Evolutionary conservation across 306 rosid genomes (phyloP), one percentile per base, ranked within the genome.

Genomic region (Cyamopsis tetragonoloba): DNA sequence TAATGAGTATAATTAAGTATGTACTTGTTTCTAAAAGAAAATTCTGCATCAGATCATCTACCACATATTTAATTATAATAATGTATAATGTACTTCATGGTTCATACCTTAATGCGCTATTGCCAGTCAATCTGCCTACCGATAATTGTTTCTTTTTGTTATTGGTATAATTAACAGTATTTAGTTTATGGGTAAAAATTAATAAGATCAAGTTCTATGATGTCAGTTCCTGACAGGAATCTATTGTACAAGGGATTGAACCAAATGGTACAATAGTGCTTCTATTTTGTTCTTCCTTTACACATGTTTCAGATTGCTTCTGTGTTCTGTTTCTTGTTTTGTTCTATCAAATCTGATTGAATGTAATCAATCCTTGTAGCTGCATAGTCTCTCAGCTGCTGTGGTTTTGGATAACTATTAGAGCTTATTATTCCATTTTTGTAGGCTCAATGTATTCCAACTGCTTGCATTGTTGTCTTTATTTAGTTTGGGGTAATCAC

Each of bases 21-120:
- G 69, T n/a, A n/a, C n/a, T n/a, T n/a, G n/a, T n/a, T n/a, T 71
- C 50, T 7, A 2, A 9, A 62, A 23, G 64, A 26, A 46, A 77
- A 56, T 4, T 35, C 77, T 71, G 20, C 62, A 77, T 44, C n/a
- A n/a, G n/a, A n/a, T n/a, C 64, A 70, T 80, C 55, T 86, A 67
- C 72, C 76, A 11, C 30, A 19, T 35, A 66, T 6, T 38, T 7
- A 38, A 41, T 20, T 37, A 30, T 12, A 49, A 9, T 20, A 31
- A 58, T 11, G 34, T 28, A 31, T 35, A n/a, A n/a, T n/a, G n/a
- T 27, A 11, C 30, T 64, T 18, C 66, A 46, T 75, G 84, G 28
- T 8, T 32, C 51, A 60, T 71, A 71, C 75, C 22, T 18, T 56
- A 19, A 23, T 41, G 30, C 46, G 24, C 30, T 54, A 34, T 31